These are phyloP conservation scores for Gamsiella multidivaricata DNA, from an alignment of 192 early-diverging fungal genomes.

Conservation along the genomic window DNA sequence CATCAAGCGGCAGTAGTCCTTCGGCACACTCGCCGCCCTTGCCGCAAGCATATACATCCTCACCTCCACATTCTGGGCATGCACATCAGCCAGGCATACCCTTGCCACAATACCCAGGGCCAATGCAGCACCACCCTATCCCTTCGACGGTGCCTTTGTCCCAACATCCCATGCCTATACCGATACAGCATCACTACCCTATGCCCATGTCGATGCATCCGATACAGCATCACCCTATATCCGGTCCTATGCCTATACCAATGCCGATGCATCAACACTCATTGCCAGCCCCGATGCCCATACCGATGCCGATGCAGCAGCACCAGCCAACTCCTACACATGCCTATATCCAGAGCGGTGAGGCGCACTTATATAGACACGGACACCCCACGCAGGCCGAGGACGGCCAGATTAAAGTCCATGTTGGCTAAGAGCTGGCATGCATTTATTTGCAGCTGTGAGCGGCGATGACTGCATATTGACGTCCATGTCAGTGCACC, in stretches of 20 bases:
- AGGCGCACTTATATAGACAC: background rate
- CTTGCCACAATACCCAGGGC: too few relatives aligned
- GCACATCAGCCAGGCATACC: too few relatives aligned
- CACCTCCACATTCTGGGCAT: background rate
- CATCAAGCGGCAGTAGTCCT: background rate
- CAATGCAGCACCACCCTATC: background rate
- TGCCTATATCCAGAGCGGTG: background rate
- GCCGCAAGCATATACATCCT: background rate
- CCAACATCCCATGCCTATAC: background rate
- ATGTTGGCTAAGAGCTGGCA: background rate
- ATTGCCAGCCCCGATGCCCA: too few relatives aligned
- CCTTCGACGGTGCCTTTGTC: background rate
- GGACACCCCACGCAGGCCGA: background rate
- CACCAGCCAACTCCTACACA: background rate
- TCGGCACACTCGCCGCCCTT: background rate
- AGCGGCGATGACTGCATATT: background rate
- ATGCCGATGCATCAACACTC: too few relatives aligned
- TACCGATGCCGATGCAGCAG: background rate
- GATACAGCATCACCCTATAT: conserved; percentile 2
- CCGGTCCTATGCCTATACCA: background rate
- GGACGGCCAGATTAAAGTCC: conserved; percentile 13
- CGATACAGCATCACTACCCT: background rate
- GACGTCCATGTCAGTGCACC: too few relatives aligned
- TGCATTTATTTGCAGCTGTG: background rate
- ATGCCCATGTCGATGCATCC: too few relatives aligned